These are phyloP conservation scores for Ustilago esculenta DNA, from an alignment of 1,284 basidiomycete species.

Conservation along the genomic window DNA sequence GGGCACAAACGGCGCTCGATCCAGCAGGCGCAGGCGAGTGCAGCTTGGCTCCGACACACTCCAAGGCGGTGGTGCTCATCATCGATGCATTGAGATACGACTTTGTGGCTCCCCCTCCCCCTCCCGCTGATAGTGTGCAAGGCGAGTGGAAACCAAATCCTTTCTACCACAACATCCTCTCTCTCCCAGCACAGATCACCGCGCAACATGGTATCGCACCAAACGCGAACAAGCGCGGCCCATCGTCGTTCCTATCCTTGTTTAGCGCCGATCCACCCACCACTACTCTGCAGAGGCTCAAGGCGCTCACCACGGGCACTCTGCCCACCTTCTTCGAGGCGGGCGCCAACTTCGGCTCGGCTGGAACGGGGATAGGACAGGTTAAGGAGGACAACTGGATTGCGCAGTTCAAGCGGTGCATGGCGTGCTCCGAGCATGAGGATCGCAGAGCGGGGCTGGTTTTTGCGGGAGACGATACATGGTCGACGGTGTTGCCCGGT, in stretches of 20 bases:
- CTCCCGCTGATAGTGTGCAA: conserved; percentile 66
- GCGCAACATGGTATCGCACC: conserved; percentile 7
- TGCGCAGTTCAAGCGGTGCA: conserved; percentile 66
- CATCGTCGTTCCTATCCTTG: conserved; percentile 84
- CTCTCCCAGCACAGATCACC: conserved; percentile 79
- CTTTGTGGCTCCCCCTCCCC: conserved; percentile 81
- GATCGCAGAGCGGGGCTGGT: conserved; percentile 68
- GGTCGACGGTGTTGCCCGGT: conserved; percentile 86
- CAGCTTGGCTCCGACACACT: conserved; percentile 48
- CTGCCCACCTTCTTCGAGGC: conserved; percentile 95
- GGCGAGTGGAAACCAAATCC: conserved; percentile 64
- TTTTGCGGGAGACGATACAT: conserved; percentile 97
- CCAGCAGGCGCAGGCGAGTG: conserved; percentile 49
- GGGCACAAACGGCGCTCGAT: conserved; percentile 35
- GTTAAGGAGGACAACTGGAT: conserved; percentile 86
- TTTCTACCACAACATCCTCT: conserved; percentile 83
- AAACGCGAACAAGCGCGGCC: conserved; percentile 7
- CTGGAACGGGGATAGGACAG: conserved; percentile 67
- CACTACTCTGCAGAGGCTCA: conserved; percentile 92
- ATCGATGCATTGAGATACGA: conserved; percentile 95
- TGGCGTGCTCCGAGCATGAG: not conserved
- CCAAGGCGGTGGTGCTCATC: conserved; percentile 80
- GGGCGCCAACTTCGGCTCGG: conserved; percentile 83
- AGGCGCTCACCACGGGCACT: conserved; percentile 93
- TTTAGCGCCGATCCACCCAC: conserved; percentile 94